Conservation (phyloP, 2,329 filamentous ascomycete species). For the Trichothecium sympodiale region DNA sequence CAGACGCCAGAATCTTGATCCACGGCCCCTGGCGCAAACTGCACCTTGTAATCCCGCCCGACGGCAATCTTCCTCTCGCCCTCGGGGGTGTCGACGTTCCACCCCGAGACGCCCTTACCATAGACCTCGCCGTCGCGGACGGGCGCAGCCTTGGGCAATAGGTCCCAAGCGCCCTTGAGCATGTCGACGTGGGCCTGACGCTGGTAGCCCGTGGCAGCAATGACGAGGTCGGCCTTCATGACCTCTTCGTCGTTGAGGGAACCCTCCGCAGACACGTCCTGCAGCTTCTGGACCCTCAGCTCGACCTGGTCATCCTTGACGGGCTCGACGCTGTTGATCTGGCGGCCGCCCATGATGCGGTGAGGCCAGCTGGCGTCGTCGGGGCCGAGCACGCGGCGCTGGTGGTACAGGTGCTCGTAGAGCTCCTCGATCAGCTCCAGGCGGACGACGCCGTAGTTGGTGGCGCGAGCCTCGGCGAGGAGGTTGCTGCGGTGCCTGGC, state of each 20-base stretch:
- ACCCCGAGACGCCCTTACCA: conserved; percentile 25
- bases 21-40: conserved; percentile 58
- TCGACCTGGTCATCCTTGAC: conserved; percentile 39
- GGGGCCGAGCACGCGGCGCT: conserved; percentile 57
- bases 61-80: conserved; percentile 49
- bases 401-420: conserved; percentile 80
- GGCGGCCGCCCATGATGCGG: conserved; percentile 61
- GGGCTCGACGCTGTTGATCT: conserved; percentile 51
- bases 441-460: conserved; percentile 91
- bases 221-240: conserved; percentile 67
- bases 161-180: conserved; percentile 51
- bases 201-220: conserved; percentile 81
- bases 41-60: conserved; percentile 65
- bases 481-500: conserved; percentile 47
- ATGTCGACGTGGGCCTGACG: conserved; percentile 70
- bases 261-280: conserved; percentile 21
- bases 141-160: conserved; percentile 47
- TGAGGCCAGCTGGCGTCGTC: conserved; percentile 72
- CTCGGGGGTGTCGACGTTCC: conserved; percentile 26
- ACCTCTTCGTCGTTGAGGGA: conserved; percentile 36
- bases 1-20: conserved; percentile 69
- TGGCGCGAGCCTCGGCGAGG: conserved; percentile 63
- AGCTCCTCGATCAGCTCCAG: conserved; percentile 82
- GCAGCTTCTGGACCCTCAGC: conserved; percentile 43
- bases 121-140: conserved; percentile 13